A percentile compares a stretch with the other conserved stretches of the same genome.
Evolutionary conservation across 2,329 filamentous ascomycete genomes (phyloP).

Genomic region (Diaporthe sp.): DNA sequence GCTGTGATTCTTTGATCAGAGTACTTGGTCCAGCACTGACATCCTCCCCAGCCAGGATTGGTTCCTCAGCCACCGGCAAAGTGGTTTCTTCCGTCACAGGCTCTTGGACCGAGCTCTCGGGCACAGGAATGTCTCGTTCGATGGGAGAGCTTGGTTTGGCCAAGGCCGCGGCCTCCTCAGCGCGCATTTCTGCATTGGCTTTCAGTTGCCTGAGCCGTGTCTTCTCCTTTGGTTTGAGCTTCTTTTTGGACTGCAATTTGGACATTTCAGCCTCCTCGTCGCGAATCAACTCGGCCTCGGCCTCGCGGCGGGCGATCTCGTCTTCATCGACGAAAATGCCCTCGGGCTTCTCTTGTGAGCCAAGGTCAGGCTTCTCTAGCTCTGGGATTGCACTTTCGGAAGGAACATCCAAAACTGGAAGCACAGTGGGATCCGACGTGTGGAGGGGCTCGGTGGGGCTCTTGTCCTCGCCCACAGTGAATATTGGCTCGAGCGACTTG

Average conservation of each 20-base stretch:
- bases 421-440: background rate
- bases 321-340: slow-evolving; percentile 11
- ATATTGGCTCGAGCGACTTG: background rate
- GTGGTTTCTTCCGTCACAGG: background rate
- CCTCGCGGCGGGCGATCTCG: slow-evolving; percentile 23
- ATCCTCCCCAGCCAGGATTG: background rate
- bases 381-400: background rate
- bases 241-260: slow-evolving; percentile 31
- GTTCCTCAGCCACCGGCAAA: background rate
- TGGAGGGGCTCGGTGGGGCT: background rate
- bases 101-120: background rate
- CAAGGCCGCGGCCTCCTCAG: slow-evolving; percentile 9
- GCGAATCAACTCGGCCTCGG: slow-evolving; percentile 18
- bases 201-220: slow-evolving; percentile 31
- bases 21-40: background rate
- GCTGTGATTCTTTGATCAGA: background rate
- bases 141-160: background rate
- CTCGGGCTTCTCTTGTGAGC: background rate
- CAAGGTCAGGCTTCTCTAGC: background rate
- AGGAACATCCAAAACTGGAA: background rate
- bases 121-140: background rate
- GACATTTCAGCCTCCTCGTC: slow-evolving; percentile 32
- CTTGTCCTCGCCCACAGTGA: background rate
- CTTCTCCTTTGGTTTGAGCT: slow-evolving; percentile 34
- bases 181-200: slow-evolving; percentile 28